Evolutionary conservation across 2,329 filamentous ascomycete genomes (phyloP), one percentile per base, ranked within the genome.

Genomic region (Ascochyta rabiei): DNA sequence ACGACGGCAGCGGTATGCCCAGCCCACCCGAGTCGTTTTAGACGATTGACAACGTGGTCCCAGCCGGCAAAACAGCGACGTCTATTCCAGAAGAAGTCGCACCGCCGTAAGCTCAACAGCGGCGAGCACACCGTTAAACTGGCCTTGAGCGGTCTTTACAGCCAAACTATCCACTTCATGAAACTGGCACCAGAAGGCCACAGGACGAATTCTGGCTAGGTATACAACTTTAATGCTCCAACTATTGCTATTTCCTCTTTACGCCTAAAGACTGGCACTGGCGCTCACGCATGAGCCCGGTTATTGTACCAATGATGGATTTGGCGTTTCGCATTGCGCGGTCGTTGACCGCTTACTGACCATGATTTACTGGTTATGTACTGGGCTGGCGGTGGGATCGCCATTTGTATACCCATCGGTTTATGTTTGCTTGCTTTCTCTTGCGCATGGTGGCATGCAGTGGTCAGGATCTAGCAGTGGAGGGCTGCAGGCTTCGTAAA

Each of bases 1-100:
- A n/a, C n/a, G 88, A 89, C 69, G 87, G 87, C 52, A 83, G 81
- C 16, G 88, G 88, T 18, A 91, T 93, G 86, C 91, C 93, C 81
- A 95, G 90, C 70, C 91, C 91, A 4, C 66, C 66, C 87, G 93
- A 77, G 92, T 90, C 73, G 86, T 91, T 62, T 56, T 69, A 62
- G 68, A 57, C 9, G 40, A 56, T 16, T 59, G 47, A 65, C 26
- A 16, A 19, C 2, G 18, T 16, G 18, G 19, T 44, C 5, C 7
- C 28, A 18, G 12, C n/a, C n/a, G 18, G 16, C 35, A 15, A 6
- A 19, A 18, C 21, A 24, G 44, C 44, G 30, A 18, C 35, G 15
- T 28, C 35, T 21, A 30, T 49, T 19, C 16, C 21, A 23, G 21
- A 34, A n/a, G n/a, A 45, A n/a, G 19, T 30, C 19, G 4, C 16